Evolutionary conservation across 768 basidiomycete species (phyloP).

Genomic region (Lanmaoa rubissima): DNA sequence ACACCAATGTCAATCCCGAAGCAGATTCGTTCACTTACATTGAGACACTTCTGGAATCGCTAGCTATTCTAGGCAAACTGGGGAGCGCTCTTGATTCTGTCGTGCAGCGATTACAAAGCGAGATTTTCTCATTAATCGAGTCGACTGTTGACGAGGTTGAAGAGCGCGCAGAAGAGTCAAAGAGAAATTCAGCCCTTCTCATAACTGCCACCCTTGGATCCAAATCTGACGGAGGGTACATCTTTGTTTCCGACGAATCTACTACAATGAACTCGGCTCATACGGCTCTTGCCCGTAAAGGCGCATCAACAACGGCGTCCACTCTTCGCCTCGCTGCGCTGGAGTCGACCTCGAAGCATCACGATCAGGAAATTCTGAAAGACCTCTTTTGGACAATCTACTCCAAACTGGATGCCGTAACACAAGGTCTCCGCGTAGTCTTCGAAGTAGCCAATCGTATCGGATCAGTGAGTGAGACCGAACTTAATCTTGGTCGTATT

Average conservation of each 20-base stretch:
- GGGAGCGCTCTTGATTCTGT: constrained; percentile 81
- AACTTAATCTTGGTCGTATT: background rate
- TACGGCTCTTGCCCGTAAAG: constrained; percentile 22
- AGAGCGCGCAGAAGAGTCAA: constrained; percentile 82
- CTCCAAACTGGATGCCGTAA: constrained; percentile 91
- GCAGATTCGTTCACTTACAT: constrained; percentile 91
- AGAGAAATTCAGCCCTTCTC: constrained; percentile 43
- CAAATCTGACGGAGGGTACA: constrained; percentile 53
- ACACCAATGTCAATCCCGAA: constrained; percentile 66
- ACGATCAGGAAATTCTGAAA: constrained; percentile 80
- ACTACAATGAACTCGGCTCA: constrained; percentile 23
- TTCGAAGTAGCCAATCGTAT: constrained; percentile 91
- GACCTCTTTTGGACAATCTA: constrained; percentile 98
- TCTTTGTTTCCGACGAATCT: constrained; percentile 36
- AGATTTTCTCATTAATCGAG: constrained; percentile 85
- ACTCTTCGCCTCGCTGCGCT: constrained; percentile 66
- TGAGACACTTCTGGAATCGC: constrained; percentile 89
- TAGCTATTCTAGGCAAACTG: constrained; percentile 87
- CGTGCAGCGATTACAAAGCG: constrained; percentile 76
- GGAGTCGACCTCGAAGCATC: constrained; percentile 67
- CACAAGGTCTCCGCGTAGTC: constrained; percentile 85
- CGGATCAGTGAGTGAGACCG: constrained; percentile 65
- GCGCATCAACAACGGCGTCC: constrained; percentile 44
- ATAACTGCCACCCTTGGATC: constrained; percentile 37
- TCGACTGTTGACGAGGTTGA: constrained; percentile 86